Percentiles rank a stretch among this genome's conserved stretches.
Conservation (phyloP, 2,329 filamentous ascomycete species). For the Pseudopyricularia javanii region DNA sequence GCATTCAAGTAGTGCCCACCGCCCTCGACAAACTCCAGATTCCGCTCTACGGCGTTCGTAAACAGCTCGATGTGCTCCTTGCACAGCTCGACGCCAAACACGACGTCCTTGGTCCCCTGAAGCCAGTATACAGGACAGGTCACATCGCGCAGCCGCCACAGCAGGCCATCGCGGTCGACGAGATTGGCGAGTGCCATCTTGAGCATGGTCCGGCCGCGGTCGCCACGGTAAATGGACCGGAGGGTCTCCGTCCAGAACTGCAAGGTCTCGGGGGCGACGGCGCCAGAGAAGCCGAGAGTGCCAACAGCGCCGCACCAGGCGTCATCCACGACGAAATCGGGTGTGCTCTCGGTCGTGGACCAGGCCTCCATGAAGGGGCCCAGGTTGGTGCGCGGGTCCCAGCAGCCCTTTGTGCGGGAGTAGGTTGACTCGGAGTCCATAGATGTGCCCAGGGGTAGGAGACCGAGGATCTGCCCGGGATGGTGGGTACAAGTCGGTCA, state of each 20-base stretch:
- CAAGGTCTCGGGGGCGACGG: conserved; percentile 20
- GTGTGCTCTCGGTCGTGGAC: conserved; percentile 14
- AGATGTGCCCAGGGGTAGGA: conserved; percentile 32
- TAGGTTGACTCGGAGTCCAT: conserved; percentile 35
- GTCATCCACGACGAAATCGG: conserved; percentile 32
- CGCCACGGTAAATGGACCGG: conserved; percentile 32
- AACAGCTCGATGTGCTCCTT: conserved; percentile 38
- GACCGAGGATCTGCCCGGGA: conserved; percentile 24
- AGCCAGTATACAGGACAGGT: conserved; percentile 40
- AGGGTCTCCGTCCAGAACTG: conserved; percentile 33
- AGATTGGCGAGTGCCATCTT: conserved; percentile 31
- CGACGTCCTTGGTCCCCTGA: conserved; percentile 33
- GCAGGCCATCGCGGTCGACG: conserved; percentile 32
- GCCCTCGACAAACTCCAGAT: conserved; percentile 27
- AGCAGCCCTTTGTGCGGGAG: conserved; percentile 30
- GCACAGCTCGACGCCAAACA: conserved; percentile 26
- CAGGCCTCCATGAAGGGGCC: conserved; percentile 28
- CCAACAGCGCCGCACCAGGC: conserved; percentile 31
- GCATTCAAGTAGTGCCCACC: conserved; percentile 37
- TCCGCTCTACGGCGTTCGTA: conserved; percentile 28
- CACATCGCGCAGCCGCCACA: conserved; percentile 30
- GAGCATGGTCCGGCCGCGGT: conserved; percentile 35
- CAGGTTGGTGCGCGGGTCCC: conserved; percentile 30
- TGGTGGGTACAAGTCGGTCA: not conserved
- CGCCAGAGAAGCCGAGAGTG: conserved; percentile 30